A percentile compares a stretch with the other conserved stretches of the same genome.
These are phyloP conservation scores for Arthrobotrys conoides DNA, from an alignment of 2,329 filamentous ascomycete species.

Conservation along the genomic window DNA sequence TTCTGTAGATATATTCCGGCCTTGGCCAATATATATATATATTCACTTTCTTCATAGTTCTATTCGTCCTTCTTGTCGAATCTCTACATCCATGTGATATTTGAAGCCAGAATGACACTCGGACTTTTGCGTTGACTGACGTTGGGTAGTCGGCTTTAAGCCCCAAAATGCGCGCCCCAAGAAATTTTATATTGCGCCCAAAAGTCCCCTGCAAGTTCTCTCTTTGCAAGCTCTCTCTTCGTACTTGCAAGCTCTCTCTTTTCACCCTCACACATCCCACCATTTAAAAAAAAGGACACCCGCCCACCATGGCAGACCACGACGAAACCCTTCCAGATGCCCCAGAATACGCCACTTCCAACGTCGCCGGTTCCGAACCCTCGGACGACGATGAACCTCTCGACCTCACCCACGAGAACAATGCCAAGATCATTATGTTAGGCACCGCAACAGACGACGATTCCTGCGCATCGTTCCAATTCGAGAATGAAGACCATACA, in stretches of 20 bases:
- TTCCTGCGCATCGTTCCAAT: constrained; percentile 93
- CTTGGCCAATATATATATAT: constrained; percentile 15
- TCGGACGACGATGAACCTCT: constrained; percentile 56
- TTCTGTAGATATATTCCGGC: not conserved
- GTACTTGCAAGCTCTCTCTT: constrained; percentile 12
- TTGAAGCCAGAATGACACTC: constrained; percentile 2
- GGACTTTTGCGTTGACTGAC: constrained; percentile 24
- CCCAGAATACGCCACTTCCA: constrained; percentile 53
- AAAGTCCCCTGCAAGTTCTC: constrained; percentile 27
- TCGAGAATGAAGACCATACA: constrained; percentile 93
- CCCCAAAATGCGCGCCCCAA: constrained; percentile 28
- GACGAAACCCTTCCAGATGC: constrained; percentile 57
- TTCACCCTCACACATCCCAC: not conserved
- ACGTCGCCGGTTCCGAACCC: constrained; percentile 33
- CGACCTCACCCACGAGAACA: constrained; percentile 54
- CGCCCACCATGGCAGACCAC: constrained; percentile 52
- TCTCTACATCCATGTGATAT: not conserved
- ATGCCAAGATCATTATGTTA: constrained; percentile 67
- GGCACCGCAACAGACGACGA: constrained; percentile 79
- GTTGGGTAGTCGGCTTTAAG: constrained; percentile 17
- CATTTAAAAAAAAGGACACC: not conserved
- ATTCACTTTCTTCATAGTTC: not conserved
- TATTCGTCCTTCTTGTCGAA: constrained; percentile 7
- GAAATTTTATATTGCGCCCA: constrained; percentile 39
- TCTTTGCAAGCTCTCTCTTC: not conserved